Base-by-base conservation (phyloP, 2,329 filamentous ascomycete genomes). In the Tolypocladium tundrense region DNA sequence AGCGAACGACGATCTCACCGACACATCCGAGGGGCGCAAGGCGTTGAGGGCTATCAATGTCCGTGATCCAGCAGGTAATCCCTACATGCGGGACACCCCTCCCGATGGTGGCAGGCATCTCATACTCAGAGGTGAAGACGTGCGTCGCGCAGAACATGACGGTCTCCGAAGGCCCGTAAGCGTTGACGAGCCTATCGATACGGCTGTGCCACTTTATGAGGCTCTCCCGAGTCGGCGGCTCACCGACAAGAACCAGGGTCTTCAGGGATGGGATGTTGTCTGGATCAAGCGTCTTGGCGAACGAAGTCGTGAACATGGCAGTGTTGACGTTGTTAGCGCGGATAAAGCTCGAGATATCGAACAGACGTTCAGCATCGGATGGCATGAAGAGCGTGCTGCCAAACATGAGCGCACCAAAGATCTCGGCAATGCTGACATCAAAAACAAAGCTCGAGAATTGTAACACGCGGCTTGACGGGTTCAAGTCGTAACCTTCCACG, bases 401-500 rank as follows among this genome's bases (percentile, higher is more conserved):
- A 41, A 51, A 56, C 42, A 56, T 51, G 16, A 56, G n/a, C 8
- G 33, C 45, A 31, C 42, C 53, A 41, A 54, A 54, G 7, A 54
- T 54, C 27, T 54, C 53, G 40, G 53, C 53, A n/a, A 54, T 54
- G 53, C 53, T 54, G 27, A 54, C 53, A 14, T 54, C 53, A 24
- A 54, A 54, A n/a, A 54, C 53, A 11, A 54, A 54, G 24, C 53
- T 54, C n/a, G 53, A 54, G 27, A 54, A 54, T 14, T 54, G 53
- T 31, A 54, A 33, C 3, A 54, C 10, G 7, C 39, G 37, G 27
- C 53, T 54, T 11, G 21, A 27, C 2, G 53, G 7, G 4, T 16
- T 43, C 40, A 54, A 31, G 45, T 71, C 74, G 57, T 82, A 80
- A 1, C 74, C 69, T 10, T 83, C 69, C 0, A 74, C 71, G 2